phyloP scores from a whole-genome alignment of 164 flowering plant species.

The Vitis labrusca region DNA sequence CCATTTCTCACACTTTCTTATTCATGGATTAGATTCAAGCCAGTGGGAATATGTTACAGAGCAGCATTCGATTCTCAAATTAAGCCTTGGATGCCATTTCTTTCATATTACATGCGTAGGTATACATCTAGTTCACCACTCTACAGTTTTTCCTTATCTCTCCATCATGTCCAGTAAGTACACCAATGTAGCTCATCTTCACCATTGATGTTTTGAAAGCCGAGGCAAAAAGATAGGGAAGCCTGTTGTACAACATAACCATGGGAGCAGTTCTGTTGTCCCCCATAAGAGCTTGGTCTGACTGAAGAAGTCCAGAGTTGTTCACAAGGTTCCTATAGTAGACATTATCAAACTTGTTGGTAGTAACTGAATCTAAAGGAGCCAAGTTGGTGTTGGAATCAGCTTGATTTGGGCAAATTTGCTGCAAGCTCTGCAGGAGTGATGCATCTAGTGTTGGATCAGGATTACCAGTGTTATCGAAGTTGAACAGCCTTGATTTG shows the following conservation, averaged over 20 bases:
- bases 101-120: not conserved
- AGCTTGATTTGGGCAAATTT: slow-evolving; percentile 41
- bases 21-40: too few species aligned
- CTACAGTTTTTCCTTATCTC: slow-evolving; percentile 55
- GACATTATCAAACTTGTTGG: slow-evolving; percentile 46
- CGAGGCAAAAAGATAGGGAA: slow-evolving; percentile 28
- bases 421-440: slow-evolving; percentile 30
- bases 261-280: slow-evolving; percentile 44
- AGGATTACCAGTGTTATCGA: slow-evolving; percentile 49
- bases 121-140: slow-evolving; percentile 29
- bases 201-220: slow-evolving; percentile 63
- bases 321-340: slow-evolving; percentile 45
- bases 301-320: slow-evolving; percentile 54
- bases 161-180: slow-evolving; percentile 52
- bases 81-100: too few species aligned
- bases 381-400: slow-evolving; percentile 44
- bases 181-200: slow-evolving; percentile 47
- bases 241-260: slow-evolving; percentile 45
- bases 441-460: slow-evolving; percentile 49
- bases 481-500: slow-evolving; percentile 56
- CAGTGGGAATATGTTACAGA: too few species aligned
- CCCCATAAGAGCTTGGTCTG: slow-evolving; percentile 59
- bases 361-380: slow-evolving; percentile 40
- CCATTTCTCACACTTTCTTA: too few species aligned
- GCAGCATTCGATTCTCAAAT: too few species aligned